Base-by-base conservation (phyloP, 805 yeast genomes). In the Candida caryicola region DNA sequence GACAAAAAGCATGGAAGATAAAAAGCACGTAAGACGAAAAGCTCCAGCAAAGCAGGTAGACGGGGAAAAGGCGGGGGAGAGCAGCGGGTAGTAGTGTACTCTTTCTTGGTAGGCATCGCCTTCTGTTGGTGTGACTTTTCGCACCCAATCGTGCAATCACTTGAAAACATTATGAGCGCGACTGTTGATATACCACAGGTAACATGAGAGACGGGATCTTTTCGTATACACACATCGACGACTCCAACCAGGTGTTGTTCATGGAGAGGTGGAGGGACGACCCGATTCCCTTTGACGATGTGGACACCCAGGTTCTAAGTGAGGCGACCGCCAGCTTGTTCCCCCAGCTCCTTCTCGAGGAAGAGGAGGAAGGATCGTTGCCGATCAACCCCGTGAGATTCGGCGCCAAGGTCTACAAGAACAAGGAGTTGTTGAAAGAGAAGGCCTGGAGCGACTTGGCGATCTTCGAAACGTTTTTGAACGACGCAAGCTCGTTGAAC, bases 231-330 rank as follows among this genome's bases (percentile, higher is more conserved):
- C 74, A 69, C 43, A 57, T 67, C 33, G 61, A 54, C 33, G 58
- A 67, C 47, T 56, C 62, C 33, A 65, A 66, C 48, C 69, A 63
- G 44, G 70, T 67, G 25, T 43, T 65, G 1, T 64, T 60, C 40
- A 64, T 66, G 59, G 73, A 69, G 40, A 57, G 58, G 23, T 69
- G 74, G 74, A 48, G 48, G 9, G 66, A 66, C 32, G 69, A 65
- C 15, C 57, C 64, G 2, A 57, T 69, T 19, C 65, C 71, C 1
- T 68, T 54, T 39, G 70, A 69, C 39, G 72, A 65, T 31, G 66
- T 69, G 14, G 73, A 69, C 38, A 67, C 73, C 17, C 58, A 55
- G 13, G 44, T 57, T 8, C 51, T 69, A 14, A 43, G 63, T 21
- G 73, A 69, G 21, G 66, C 66, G 4, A 64, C 72, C 3, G 41